These are phyloP conservation scores for Penicillium cosmopolitanum DNA, from an alignment of 495 filamentous ascomycete genomes.

Conservation along the genomic window DNA sequence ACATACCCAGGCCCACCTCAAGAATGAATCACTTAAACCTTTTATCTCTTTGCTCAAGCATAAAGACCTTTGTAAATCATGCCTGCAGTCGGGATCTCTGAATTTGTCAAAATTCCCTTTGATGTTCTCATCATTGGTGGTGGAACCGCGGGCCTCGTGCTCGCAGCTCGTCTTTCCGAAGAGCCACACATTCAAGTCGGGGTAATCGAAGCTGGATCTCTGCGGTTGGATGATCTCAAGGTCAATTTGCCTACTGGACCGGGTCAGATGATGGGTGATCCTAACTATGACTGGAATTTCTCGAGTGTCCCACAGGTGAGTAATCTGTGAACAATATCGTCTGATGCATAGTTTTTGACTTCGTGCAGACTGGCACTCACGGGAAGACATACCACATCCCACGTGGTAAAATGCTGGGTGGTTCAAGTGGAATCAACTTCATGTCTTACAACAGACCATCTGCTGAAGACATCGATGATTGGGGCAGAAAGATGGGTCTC, in stretches of 20 bases:
- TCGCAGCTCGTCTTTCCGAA: constrained; percentile 46
- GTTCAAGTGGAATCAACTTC: constrained; percentile 22
- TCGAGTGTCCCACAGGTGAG: constrained; percentile 25
- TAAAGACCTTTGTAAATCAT: constrained; percentile 3
- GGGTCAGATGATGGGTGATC: constrained; percentile 15
- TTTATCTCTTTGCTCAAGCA: not conserved
- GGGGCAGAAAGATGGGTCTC: constrained; percentile 48
- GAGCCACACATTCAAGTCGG: constrained; percentile 17
- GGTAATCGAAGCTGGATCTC: constrained; percentile 24
- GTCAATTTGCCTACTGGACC: constrained; percentile 11
- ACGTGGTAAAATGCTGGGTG: constrained; percentile 28
- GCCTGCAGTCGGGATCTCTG: not conserved
- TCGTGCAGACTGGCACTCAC: constrained; percentile 6
- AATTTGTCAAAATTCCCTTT: constrained; percentile 5
- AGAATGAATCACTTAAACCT: not conserved
- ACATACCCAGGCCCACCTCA: not conserved
- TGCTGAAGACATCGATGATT: constrained; percentile 42
- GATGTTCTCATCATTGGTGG: constrained; percentile 46
- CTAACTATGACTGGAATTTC: constrained; percentile 31
- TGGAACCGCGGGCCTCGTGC: constrained; percentile 44
- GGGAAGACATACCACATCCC: constrained; percentile 15
- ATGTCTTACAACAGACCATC: constrained; percentile 42
- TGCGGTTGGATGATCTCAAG: constrained; percentile 8
- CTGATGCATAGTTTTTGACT: not conserved
- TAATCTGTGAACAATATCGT: not conserved